Percentiles rank a stretch among this genome's conserved stretches.
Evolutionary conservation across 148 eudicot species (phyloP).

Genomic region (Fagopyrum homotropicum): DNA sequence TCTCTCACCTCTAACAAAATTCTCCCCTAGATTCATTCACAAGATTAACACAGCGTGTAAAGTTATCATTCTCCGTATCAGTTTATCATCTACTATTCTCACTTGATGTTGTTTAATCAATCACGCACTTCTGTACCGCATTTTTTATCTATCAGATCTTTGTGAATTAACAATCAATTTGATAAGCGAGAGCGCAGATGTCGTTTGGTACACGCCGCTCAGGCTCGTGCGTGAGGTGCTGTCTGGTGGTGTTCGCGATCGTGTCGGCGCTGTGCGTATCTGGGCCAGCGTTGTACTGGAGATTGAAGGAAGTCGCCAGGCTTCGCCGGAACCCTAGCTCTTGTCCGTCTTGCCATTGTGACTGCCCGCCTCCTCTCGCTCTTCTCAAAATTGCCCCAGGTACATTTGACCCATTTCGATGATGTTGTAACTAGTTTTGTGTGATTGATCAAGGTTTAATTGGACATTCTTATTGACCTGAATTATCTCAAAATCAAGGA

Average conservation of each 20-base stretch:
- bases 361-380: conserved; percentile 47
- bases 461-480: too few species aligned
- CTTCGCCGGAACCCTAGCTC: conserved; percentile 23
- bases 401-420: neutral
- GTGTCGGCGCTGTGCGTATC: conserved; percentile 28
- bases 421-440: neutral
- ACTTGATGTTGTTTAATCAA: too few species aligned
- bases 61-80: too few species aligned
- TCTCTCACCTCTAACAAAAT: too few species aligned
- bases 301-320: conserved; percentile 27
- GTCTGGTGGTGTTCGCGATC: conserved; percentile 31
- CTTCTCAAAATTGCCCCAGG: conserved; percentile 20
- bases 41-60: too few species aligned
- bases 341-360: conserved; percentile 40
- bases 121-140: too few species aligned
- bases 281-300: conserved; percentile 40
- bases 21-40: too few species aligned
- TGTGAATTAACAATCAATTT: too few species aligned
- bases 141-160: too few species aligned
- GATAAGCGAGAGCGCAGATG: neutral
- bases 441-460: too few species aligned
- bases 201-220: conserved; percentile 22
- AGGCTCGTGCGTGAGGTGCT: conserved; percentile 22
- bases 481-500: too few species aligned
- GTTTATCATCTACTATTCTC: too few species aligned